Conservation (phyloP, 305 asterid genomes). For the Plantago lanceolata region DNA sequence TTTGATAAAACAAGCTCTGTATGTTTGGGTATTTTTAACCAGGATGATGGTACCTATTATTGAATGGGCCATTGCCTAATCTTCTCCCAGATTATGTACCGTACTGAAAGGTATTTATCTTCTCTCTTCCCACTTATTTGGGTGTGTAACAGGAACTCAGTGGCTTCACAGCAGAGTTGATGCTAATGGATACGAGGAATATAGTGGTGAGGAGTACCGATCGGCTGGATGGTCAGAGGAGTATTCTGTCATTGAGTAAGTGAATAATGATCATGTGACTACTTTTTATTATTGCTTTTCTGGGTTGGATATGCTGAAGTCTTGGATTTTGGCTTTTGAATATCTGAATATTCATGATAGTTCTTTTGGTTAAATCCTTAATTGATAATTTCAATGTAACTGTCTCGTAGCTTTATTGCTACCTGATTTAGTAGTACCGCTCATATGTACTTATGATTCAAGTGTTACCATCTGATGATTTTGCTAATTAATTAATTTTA, state of each 20-base stretch:
- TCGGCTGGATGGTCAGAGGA: constrained; percentile 95
- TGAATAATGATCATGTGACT: constrained; percentile 13
- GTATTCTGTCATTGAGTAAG: constrained; percentile 78
- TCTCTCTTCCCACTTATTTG: constrained; percentile 20
- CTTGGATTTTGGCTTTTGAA: neutral
- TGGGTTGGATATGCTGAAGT: neutral
- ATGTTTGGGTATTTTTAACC: neutral
- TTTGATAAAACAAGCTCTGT: neutral
- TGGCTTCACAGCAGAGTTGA: constrained; percentile 93
- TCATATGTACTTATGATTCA: neutral
- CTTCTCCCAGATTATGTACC: constrained; percentile 4
- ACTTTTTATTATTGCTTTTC: neutral
- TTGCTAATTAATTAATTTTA: neutral
- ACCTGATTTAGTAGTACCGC: neutral
- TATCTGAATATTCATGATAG: neutral
- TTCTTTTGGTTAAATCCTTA: neutral
- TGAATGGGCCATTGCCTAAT: neutral
- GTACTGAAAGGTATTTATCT: neutral
- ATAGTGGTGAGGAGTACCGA: constrained; percentile 76
- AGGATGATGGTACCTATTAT: too few species aligned
- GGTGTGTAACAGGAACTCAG: constrained; percentile 59
- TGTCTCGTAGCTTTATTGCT: neutral
- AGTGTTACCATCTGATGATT: neutral
- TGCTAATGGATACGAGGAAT: constrained; percentile 79
- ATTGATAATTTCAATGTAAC: neutral